Evolutionary conservation across 2,329 filamentous ascomycete species (phyloP), one percentile per base, ranked within the genome.

Genomic region (Bipolaris zeicola): DNA sequence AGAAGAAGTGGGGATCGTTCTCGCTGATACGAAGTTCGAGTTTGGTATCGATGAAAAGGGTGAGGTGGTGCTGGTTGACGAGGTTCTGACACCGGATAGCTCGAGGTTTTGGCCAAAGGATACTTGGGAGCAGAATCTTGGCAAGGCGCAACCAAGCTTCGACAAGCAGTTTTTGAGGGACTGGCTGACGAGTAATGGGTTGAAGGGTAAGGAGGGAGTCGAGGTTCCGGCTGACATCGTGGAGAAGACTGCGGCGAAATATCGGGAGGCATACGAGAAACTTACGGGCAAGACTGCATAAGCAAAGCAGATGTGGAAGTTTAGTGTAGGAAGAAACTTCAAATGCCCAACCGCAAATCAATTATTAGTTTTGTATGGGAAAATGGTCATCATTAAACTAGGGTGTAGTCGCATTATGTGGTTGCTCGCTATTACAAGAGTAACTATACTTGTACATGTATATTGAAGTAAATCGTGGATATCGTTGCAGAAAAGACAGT

Each of bases 71-170:
- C 81, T 94, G 49, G 86, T 92, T 4, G 92, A 96, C 71, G 92
- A 96, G 79, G 91, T 96, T 20, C 79, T 96, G 58, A 96, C 92
- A 6, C 92, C 92, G 2, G 81, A 83, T 62, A 79, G 76, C 64
- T 94, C 89, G 48, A 85, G 93, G 14, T 96, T 96, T 82, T 98
- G 94, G 93, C 87, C 88, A 0, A 85, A 83, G 61, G 87, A 87
- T 41, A 82, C 82, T 43, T 96, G 94, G 72, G 83, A 87, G 71
- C 46, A 59, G 52, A 71, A 75, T 56, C 77, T 90, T 16, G 92
- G 93, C 1, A 82, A 82, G 60, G 83, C 89, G 54, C 92, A 96
- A 80, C 84, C 89, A 52, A 95, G 90, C 77, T 95, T 94, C 65
- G 93, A 97, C 74, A 97, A 97, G 82, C 71, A 82, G 69, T 81